Evolutionary conservation across 148 eudicot genomes (phyloP), one percentile per base, ranked within the genome.

Genomic region (Chenopodium quinoa): DNA sequence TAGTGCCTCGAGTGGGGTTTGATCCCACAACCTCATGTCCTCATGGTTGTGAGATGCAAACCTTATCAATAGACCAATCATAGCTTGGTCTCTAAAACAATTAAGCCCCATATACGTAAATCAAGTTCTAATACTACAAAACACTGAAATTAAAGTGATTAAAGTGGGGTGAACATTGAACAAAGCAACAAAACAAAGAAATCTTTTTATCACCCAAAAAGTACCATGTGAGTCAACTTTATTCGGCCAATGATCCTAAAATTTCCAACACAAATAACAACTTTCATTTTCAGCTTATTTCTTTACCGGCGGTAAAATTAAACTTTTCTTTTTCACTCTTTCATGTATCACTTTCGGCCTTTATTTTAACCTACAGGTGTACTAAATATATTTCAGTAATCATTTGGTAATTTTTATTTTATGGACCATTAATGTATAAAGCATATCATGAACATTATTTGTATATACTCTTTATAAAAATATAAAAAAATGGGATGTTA

Each of bases 171-270:
- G 44, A 40, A 5, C 44, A 40, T 5, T 54, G 27, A 16, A 31
- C 14, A 68, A 79, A 68, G 47, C 47, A 67, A 74, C 77, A 75
- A 58, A 54, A 68, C 58, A 56, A 75, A 67, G 78, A 27, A 40
- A 44, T 16, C 65, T 52, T 34, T 79, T 81, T 7, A 13, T 9
- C 17, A 40, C 56, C 27, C 75, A 52, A 34, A 64, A 34, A 48
- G 44, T 48, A 8, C 76, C 52, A 80, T 75, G 70, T 70, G 80
- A 75, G 64, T 71, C 76, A 67, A 75, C 80, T 72, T 80, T 84
- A 34, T 65, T 14, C 58, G 48, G 82, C 71, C 74, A 78, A 78
- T 27, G 14, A 73, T 37, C 47, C 73, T 8, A 31, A 23, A 47
- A 72, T 19, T 23, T 32, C 12, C 63, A 68, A 8, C 40, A 71